Conservation (phyloP, 2,329 filamentous ascomycete species). For the Stenocarpella maydis region DNA sequence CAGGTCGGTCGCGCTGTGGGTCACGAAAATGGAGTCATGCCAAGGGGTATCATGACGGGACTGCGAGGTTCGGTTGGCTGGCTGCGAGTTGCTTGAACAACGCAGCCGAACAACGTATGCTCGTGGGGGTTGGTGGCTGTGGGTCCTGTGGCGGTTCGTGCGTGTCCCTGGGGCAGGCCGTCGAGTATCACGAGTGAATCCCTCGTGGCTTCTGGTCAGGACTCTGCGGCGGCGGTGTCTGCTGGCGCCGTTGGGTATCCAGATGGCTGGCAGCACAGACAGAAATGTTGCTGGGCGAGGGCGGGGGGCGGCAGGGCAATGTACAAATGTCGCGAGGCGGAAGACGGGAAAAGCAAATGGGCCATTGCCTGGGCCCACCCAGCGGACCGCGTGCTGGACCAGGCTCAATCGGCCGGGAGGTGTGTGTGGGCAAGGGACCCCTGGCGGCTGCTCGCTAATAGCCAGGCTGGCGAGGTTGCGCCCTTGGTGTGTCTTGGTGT, state of each 20-base stretch:
- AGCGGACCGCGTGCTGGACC: slow-evolving; percentile 20
- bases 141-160: neutral
- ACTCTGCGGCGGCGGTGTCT: neutral
- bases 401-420: slow-evolving; percentile 14
- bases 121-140: neutral
- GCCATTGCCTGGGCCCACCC: slow-evolving; percentile 13
- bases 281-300: slow-evolving; percentile 12
- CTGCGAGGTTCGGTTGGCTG: slow-evolving; percentile 9
- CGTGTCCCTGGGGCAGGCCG: neutral
- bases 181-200: neutral
- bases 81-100: slow-evolving; percentile 23
- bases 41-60: slow-evolving; percentile 25
- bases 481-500: too few species aligned
- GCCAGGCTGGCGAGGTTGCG: slow-evolving; percentile 12
- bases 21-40: slow-evolving; percentile 23
- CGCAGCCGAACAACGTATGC: neutral
- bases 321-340: slow-evolving; percentile 22
- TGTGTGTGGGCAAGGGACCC: slow-evolving; percentile 9
- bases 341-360: slow-evolving; percentile 19
- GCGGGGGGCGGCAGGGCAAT: slow-evolving; percentile 5
- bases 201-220: neutral
- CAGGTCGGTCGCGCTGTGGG: slow-evolving; percentile 23
- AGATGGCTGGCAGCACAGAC: slow-evolving; percentile 5
- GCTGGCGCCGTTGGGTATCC: neutral
- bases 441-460: neutral